These are phyloP conservation scores for Ramalina intermedia DNA, from an alignment of 495 filamentous ascomycete genomes.

Conservation along the genomic window DNA sequence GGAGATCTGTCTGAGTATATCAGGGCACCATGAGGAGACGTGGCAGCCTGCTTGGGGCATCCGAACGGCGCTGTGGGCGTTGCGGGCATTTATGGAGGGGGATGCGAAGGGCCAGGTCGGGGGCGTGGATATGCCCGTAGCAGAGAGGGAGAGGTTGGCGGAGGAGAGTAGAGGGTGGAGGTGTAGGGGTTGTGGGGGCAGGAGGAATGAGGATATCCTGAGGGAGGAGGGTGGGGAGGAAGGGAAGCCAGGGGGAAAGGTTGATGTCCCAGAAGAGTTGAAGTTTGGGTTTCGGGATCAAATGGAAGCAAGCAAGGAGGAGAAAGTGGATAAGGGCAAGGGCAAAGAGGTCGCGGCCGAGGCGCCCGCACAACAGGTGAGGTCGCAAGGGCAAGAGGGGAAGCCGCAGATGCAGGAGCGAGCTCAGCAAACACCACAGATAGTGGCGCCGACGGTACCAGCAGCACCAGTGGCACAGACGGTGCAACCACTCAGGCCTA, in stretches of 20 bases:
- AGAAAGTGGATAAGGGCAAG: constrained; percentile 13
- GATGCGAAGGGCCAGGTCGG: constrained; percentile 63
- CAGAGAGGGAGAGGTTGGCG: constrained; percentile 50
- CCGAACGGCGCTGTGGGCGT: constrained; percentile 41
- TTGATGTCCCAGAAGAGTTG: constrained; percentile 32
- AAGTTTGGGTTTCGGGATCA: constrained; percentile 32
- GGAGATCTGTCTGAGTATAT: constrained; percentile 90
- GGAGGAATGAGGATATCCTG: constrained; percentile 59
- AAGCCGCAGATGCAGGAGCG: neutral
- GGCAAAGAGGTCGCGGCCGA: neutral
- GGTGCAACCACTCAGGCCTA: neutral
- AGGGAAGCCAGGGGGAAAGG: constrained; percentile 22
- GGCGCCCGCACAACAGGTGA: neutral
- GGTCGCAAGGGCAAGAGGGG: neutral
- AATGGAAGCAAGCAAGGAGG: constrained; percentile 28
- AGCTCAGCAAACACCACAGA: neutral
- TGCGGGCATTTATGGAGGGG: constrained; percentile 36
- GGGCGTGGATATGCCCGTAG: constrained; percentile 59
- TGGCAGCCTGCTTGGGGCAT: constrained; percentile 99
- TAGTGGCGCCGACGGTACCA: neutral
- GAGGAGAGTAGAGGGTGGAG: constrained; percentile 42
- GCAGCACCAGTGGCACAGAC: constrained; percentile 5
- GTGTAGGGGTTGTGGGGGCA: constrained; percentile 49
- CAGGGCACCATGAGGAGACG: constrained; percentile 89
- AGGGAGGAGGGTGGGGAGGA: constrained; percentile 35